Conservation (phyloP, 441 rosid genomes). For the Isatis lusitanica region DNA sequence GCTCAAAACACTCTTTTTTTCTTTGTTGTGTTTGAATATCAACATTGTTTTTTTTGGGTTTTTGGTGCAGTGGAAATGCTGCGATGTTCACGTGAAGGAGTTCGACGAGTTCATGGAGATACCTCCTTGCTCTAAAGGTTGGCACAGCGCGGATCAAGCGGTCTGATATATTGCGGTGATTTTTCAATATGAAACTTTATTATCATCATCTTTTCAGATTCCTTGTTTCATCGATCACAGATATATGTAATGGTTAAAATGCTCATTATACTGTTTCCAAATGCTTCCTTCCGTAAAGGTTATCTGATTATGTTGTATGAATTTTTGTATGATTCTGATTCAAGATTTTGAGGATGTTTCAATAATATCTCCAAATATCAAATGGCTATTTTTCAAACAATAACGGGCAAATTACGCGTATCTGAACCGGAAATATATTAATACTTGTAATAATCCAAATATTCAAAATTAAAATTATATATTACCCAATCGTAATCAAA, state of each 20-base stretch:
- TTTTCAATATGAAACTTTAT: background rate
- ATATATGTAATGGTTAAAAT: conserved; percentile 9
- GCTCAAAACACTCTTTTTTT: background rate
- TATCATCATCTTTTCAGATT: background rate
- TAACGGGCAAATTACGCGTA: too few relatives aligned
- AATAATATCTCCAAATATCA: background rate
- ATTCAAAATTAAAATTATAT: too few relatives aligned
- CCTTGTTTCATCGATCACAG: background rate
- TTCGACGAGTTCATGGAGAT: conserved; percentile 92
- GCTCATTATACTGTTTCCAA: background rate
- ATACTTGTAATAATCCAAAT: too few relatives aligned
- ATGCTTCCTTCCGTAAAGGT: background rate
- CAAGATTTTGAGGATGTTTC: too few relatives aligned
- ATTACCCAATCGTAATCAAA: too few relatives aligned
- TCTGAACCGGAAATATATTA: too few relatives aligned
- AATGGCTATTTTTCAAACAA: background rate
- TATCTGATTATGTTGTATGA: background rate
- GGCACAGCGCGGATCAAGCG: conserved; percentile 65
- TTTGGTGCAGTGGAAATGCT: conserved; percentile 83
- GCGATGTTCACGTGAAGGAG: conserved; percentile 83
- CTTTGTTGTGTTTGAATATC: background rate
- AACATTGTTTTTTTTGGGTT: background rate
- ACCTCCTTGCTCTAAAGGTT: conserved; percentile 91
- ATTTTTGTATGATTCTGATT: too few relatives aligned
- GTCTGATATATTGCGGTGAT: conserved; percentile 8